These are phyloP conservation scores for Keithomyces neogunnii DNA, from an alignment of 2,329 filamentous ascomycete species.

Conservation along the genomic window DNA sequence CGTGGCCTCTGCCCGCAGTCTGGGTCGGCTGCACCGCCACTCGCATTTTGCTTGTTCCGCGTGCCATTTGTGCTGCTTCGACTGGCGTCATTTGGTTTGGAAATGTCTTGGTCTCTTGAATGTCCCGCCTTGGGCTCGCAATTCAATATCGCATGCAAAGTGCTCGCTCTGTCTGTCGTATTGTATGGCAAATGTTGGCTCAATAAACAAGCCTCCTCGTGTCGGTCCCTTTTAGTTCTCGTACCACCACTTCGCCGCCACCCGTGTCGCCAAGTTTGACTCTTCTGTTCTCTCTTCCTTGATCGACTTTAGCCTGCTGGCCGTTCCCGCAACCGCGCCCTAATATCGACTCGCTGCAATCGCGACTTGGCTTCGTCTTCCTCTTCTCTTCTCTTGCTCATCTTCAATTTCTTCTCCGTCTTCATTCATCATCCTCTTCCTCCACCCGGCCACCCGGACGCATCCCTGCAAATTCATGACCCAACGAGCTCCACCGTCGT, in stretches of 20 bases:
- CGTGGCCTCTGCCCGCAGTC: not conserved
- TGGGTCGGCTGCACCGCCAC: not conserved
- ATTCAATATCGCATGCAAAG: not conserved
- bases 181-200: too few relatives aligned
- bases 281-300: too few relatives aligned
- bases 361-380: not conserved
- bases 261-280: too few relatives aligned
- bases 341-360: too few relatives aligned
- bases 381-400: not conserved
- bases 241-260: not conserved
- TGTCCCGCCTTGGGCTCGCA: not conserved
- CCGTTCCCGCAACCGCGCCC: too few relatives aligned
- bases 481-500: not conserved
- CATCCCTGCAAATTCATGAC: not conserved
- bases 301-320: too few relatives aligned
- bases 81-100: not conserved
- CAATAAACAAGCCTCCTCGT: too few relatives aligned
- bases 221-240: not conserved
- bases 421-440: not conserved
- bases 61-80: too few relatives aligned
- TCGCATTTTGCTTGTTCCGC: not conserved
- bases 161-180: not conserved
- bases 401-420: not conserved
- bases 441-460: not conserved
- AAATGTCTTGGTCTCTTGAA: not conserved